phyloP scores from a whole-genome alignment of 1,284 basidiomycete genomes.

The Salmacisia buchloeana region DNA sequence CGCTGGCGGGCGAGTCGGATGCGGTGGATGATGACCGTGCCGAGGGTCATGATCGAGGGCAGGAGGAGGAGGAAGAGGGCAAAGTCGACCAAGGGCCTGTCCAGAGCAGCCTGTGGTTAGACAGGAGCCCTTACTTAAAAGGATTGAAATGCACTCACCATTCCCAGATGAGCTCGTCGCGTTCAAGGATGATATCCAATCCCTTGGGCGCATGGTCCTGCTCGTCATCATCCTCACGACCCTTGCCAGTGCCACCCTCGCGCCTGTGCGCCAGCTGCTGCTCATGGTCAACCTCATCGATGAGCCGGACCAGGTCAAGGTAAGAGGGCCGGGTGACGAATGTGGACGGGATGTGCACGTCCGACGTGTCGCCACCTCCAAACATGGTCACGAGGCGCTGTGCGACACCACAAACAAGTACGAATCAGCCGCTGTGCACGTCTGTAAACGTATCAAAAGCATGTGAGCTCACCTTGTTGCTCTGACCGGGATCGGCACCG shows the following conservation, averaged over 20 bases:
- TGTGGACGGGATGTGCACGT: conserved; percentile 44
- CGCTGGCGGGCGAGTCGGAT: conserved; percentile 35
- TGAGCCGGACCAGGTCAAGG: conserved; percentile 38
- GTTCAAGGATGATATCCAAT: conserved; percentile 40
- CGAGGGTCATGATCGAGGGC: conserved; percentile 44
- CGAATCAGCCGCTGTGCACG: too few species aligned
- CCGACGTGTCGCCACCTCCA: conserved; percentile 40
- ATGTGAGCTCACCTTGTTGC: conserved; percentile 12
- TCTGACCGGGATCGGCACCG: conserved; percentile 24
- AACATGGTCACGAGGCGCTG: conserved; percentile 46
- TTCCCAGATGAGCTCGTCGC: conserved; percentile 41
- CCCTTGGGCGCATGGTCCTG: conserved; percentile 14
- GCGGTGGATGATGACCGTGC: conserved; percentile 40
- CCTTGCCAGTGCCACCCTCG: not conserved
- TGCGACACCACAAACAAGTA: not conserved
- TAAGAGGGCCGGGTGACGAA: conserved; percentile 47
- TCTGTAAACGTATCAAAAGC: not conserved
- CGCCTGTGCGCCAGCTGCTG: conserved; percentile 9
- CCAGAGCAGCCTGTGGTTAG: not conserved
- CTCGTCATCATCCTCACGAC: not conserved
- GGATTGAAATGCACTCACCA: too few species aligned
- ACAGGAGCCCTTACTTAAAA: not conserved
- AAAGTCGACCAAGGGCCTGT: conserved; percentile 36
- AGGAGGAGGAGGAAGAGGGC: conserved; percentile 44
- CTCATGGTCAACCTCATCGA: conserved; percentile 35